Evolutionary conservation across 2,329 filamentous ascomycete genomes (phyloP), one percentile per base, ranked within the genome.

Genomic region (Myriosclerotinia duriaeana): DNA sequence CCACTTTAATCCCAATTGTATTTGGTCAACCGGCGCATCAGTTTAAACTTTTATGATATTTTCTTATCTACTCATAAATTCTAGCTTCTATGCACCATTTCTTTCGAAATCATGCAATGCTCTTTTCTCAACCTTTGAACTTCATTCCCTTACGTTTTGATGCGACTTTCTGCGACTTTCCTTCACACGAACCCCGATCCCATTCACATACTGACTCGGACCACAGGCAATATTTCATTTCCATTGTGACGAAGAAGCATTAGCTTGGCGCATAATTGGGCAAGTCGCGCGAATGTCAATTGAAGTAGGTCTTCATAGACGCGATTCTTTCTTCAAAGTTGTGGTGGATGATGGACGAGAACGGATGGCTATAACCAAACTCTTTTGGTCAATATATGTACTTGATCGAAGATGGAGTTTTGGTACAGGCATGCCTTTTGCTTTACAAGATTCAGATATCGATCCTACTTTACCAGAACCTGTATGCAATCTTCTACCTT

Each of bases 361-460:
- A 69, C 85, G 91, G 59, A 81, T 83, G 60, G 83, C 86, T 61
- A 87, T 90, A 0, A 83, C 91, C 38, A 86, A 89, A 60, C 85
- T 91, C 17, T 96, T 96, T 77, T 97, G 92, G 93, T 87, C 89
- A 1, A 87, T 93, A 22, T 96, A 95, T 74, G 88, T 93, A 5
- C 81, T 97, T 50, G 93, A 97, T 76, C 84, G 92, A 50, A 84
- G 93, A 61, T 97, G 92, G 92, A 92, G 90, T 70, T 92, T 97
- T 72, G 91, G 89, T n/a, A 93, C 91, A 0, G 93, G 93, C 0
- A 84, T 97, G 77, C 93, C 93, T 0, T 96, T 92, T 78, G 89
- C 91, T 2, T 82, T 96, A 46, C 89, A 94, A 71, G 93, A 97
- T 74, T 85, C 90, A 20, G 92, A 96, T 74, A 91, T 97, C 68